Conservation (phyloP, 2,329 filamentous ascomycete genomes). For the Endothia cerciana region DNA sequence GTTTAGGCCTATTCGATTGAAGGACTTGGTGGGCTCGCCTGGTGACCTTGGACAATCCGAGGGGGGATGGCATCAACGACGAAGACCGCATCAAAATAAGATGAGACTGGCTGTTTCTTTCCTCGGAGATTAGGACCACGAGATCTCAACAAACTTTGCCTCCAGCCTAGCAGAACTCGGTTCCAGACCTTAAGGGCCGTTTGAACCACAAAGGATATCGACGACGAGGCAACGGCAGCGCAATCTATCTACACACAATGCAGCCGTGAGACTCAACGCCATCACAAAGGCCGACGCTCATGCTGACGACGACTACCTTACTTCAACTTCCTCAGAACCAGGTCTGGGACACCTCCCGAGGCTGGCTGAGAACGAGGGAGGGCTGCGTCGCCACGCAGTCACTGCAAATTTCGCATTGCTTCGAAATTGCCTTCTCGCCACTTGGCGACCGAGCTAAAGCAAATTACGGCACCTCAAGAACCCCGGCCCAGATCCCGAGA, state of each 20-base stretch:
- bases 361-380: background rate
- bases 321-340: background rate
- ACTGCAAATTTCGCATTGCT: conserved; percentile 5
- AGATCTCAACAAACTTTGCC: background rate
- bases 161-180: background rate
- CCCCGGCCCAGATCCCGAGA: background rate
- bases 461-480: background rate
- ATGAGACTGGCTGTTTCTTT: background rate
- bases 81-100: background rate
- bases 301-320: background rate
- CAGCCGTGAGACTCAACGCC: background rate
- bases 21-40: background rate
- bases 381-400: background rate
- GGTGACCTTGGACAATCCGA: too few relatives aligned
- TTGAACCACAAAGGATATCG: background rate
- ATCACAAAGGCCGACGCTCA: background rate
- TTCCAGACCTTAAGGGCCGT: background rate
- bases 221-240: background rate
- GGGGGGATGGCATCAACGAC: too few relatives aligned
- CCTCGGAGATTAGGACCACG: background rate
- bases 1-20: background rate
- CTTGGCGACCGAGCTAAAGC: conserved; percentile 2
- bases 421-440: conserved; percentile 10
- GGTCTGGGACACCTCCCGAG: background rate
- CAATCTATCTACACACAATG: too few relatives aligned